Evolutionary conservation across 2,329 filamentous ascomycete genomes (phyloP), one percentile per base, ranked within the genome.

Genomic region (Polytolypa hystricis): DNA sequence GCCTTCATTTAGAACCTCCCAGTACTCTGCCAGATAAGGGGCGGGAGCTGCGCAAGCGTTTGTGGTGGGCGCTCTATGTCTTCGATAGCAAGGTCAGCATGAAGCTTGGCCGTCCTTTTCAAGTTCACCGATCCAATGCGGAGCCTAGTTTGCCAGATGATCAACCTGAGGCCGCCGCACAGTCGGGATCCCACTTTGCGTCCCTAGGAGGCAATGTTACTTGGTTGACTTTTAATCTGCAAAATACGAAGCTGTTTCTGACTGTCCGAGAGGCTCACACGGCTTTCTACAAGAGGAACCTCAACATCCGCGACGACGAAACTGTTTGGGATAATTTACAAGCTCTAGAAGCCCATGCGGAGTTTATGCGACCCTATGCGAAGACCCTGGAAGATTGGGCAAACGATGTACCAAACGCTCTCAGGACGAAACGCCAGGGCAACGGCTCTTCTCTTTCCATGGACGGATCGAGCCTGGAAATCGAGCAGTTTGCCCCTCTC

Each of bases 61-160:
- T 74, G 9, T 75, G 71, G 70, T 74, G 69, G 69, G 52, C 50
- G 1, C 45, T 75, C 1, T 73, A 64, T 46, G 52, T 56, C 1
- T 48, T 71, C 11, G 71, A 74, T 34, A 61, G 53, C 40, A 69
- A 69, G 44, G 59, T 52, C 2, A 58, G 56, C 40, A 62, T 65
- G 53, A 66, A 69, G 39, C 55, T 70, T 2, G 67, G 68, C 3
- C 61, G 67, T 0, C 66, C 67, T 1, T 62, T 62, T 20, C 46
- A 55, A 5, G 42, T 62, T 2, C 46, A 59, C 20, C 41, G 55
- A 12, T 49, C 52, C 10, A 37, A 56, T 12, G 53, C 56, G 5
- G 58, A 57, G 0, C 63, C 57, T 17, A 51, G 46, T 6, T 37
- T 66, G 4, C 66, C 65, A 2, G 49, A 48, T 2, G 61, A 66